Evolutionary conservation across 192 early-diverging fungal species (phyloP).

Genomic region (Linnemannia hyalina): DNA sequence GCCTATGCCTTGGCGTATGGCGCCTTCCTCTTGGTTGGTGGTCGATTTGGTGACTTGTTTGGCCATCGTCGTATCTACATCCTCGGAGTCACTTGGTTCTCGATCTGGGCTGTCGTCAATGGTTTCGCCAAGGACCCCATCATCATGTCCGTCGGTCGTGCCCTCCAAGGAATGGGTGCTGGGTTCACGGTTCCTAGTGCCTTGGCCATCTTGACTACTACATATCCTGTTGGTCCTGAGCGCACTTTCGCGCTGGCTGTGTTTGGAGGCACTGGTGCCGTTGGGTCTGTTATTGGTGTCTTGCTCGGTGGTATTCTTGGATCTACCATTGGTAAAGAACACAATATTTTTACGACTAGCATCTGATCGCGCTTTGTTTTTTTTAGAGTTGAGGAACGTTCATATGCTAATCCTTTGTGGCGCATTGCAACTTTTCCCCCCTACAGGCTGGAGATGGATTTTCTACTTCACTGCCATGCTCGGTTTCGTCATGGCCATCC

Average conservation of each 20-base stretch:
- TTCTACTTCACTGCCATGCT: slow-evolving; percentile 47
- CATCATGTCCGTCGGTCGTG: slow-evolving; percentile 45
- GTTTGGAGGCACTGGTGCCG: slow-evolving; percentile 38
- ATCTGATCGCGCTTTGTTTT: not conserved
- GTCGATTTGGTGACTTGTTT: slow-evolving; percentile 49
- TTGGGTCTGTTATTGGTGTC: slow-evolving; percentile 44
- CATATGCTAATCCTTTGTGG: not conserved
- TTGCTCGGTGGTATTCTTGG: slow-evolving; percentile 48
- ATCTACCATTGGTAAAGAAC: slow-evolving; percentile 33
- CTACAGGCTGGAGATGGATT: slow-evolving; percentile 54
- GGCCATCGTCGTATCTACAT: slow-evolving; percentile 44
- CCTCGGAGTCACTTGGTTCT: slow-evolving; percentile 33
- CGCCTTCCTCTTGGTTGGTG: slow-evolving; percentile 44
- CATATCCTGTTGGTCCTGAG: slow-evolving; percentile 31
- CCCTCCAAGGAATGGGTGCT: slow-evolving; percentile 47
- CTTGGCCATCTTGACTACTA: slow-evolving; percentile 42
- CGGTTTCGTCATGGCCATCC: slow-evolving; percentile 24
- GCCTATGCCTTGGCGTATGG: slow-evolving; percentile 52
- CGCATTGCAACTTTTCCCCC: not conserved
- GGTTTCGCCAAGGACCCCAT: slow-evolving; percentile 38
- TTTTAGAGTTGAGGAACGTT: not conserved
- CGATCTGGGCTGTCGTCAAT: slow-evolving; percentile 38
- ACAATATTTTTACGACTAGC: not conserved
- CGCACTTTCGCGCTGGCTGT: slow-evolving; percentile 27
- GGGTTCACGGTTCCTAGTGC: slow-evolving; percentile 53